phyloP scores from a whole-genome alignment of 805 yeast genomes.

The Zygoascus biomembranicola region DNA sequence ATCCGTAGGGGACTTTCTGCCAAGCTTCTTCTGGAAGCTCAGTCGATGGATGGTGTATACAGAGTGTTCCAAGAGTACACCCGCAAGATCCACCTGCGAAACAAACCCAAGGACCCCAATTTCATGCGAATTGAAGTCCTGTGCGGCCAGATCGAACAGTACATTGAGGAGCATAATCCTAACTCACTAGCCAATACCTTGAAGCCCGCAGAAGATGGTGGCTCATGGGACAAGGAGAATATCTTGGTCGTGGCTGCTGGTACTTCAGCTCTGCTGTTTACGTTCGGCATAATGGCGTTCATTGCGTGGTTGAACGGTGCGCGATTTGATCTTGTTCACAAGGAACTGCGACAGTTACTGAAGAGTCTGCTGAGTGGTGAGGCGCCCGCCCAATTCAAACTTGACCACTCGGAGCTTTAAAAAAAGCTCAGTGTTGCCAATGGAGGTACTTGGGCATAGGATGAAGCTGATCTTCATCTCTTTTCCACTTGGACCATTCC shows the following conservation, averaged over 20 bases:
- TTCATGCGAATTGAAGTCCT: constrained; percentile 74
- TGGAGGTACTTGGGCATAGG: background rate
- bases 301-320: constrained; percentile 25
- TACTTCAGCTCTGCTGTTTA: constrained; percentile 15
- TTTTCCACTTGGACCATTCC: background rate
- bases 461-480: background rate
- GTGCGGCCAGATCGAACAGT: constrained; percentile 85
- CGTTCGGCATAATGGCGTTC: constrained; percentile 19
- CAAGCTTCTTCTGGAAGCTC: constrained; percentile 59
- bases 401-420: background rate
- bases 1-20: constrained; percentile 87
- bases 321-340: constrained; percentile 19
- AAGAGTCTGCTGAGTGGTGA: background rate
- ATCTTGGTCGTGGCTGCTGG: constrained; percentile 14
- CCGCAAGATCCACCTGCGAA: constrained; percentile 67
- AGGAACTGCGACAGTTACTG: background rate
- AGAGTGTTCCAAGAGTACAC: constrained; percentile 69
- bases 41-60: constrained; percentile 68
- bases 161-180: constrained; percentile 45
- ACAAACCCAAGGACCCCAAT: constrained; percentile 76
- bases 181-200: constrained; percentile 7
- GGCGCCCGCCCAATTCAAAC: background rate
- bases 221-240: constrained; percentile 5
- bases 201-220: constrained; percentile 6
- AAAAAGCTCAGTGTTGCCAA: background rate